phyloP scores from a whole-genome alignment of 805 yeast species.

The Candida ovalis region DNA sequence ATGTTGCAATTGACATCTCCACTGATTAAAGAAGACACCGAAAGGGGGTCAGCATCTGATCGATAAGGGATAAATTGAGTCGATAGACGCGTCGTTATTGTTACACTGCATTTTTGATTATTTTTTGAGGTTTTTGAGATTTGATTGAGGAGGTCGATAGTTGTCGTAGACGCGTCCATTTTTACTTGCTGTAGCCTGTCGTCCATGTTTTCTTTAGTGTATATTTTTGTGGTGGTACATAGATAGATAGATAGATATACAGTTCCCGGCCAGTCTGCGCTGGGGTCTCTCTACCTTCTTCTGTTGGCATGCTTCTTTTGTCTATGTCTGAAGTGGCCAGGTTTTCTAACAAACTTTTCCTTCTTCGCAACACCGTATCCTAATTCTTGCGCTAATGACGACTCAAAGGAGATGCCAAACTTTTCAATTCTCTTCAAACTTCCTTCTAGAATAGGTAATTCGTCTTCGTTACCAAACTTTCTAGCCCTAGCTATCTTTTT shows the following conservation, averaged over 20 bases:
- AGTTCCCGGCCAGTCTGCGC: neutral
- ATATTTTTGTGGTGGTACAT: neutral
- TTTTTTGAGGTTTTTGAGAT: too few relatives aligned
- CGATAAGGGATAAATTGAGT: neutral
- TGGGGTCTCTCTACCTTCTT: neutral
- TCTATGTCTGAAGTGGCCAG: constrained; percentile 3
- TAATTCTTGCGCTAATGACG: constrained; percentile 63
- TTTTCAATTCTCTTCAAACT: constrained; percentile 71
- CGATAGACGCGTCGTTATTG: neutral
- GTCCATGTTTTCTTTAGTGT: too few relatives aligned
- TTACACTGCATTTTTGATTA: neutral
- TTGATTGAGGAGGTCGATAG: too few relatives aligned
- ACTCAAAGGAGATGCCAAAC: constrained; percentile 73
- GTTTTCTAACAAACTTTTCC: neutral
- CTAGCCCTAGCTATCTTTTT: constrained; percentile 69
- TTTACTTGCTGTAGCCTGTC: too few relatives aligned
- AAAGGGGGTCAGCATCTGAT: too few relatives aligned
- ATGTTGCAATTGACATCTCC: too few relatives aligned
- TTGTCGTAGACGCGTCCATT: too few relatives aligned
- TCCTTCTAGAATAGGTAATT: constrained; percentile 49
- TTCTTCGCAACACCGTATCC: constrained; percentile 33
- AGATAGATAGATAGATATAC: neutral
- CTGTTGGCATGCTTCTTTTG: neutral
- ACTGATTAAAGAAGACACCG: too few relatives aligned
- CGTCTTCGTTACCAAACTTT: constrained; percentile 68